Base-by-base conservation (phyloP, 345 rosid species). In the Ceriops decandra region DNA sequence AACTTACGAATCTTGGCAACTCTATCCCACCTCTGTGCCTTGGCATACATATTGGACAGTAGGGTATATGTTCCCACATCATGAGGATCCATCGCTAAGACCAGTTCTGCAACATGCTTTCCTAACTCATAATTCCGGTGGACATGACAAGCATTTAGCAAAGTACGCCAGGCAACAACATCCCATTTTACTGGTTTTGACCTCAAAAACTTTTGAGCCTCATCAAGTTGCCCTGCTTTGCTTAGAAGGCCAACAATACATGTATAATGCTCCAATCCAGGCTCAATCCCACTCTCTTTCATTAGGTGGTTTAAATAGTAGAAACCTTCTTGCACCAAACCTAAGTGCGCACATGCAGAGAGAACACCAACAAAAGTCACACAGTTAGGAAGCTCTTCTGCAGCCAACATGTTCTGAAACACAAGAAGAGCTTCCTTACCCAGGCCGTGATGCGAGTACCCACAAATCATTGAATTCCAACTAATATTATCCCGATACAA, bases 401-500 rank as follows among this genome's bases (percentile, higher is more conserved):
- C 62, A 19, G 74, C 68, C 72, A 87, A 47, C 90, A 93, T 84
- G 71, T 82, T 81, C 31, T 79, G 76, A 72, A 90, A 93, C 62
- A 82, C 72, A 20, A 51, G 70, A 70, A 87, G 80, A 24, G 91
- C 89, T 72, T 85, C 85, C 62, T 58, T 78, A 22, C 95, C 96
- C 7, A 88, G 81, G 58, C 95, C 96, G 63, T 92, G 91, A 76
- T 90, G 93, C 32, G 95, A 79, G 64, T 81, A 88, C 33, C 95
- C 95, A 69, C 88, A 80, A 72, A 92, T 87, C 80, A 90, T 86
- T 62, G 77, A 73, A 74, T 92, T 92, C 95, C 91, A 92, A 75
- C 86, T 74, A 67, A 87, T 61, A 26, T 51, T 75, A 68, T 90
- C 83, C 52, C 70, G 83, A 72, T 57, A 22, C 19, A 11, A 71